Percentiles rank a stretch among this genome's conserved stretches.
phyloP scores from a whole-genome alignment of 306 rosid genomes.

The Dryas drummondii region DNA sequence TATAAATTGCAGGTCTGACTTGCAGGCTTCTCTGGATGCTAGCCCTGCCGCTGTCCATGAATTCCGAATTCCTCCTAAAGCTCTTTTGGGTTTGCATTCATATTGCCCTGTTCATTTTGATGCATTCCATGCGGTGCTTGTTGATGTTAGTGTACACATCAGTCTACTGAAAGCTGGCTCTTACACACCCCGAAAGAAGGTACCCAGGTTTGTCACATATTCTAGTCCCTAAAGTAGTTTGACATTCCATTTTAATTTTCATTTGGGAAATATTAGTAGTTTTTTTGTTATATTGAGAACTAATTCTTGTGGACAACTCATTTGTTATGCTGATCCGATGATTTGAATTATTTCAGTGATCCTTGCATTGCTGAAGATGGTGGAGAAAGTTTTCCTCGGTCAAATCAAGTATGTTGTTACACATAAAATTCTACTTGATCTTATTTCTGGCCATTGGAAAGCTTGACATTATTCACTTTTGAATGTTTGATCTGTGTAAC shows the following conservation, averaged over 20 bases:
- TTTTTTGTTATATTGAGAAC: not conserved
- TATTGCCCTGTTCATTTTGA: slow-evolving; percentile 88
- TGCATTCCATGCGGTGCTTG: slow-evolving; percentile 71
- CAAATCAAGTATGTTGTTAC: slow-evolving; percentile 51
- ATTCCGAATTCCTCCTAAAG: slow-evolving; percentile 81
- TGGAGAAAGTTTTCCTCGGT: slow-evolving; percentile 32
- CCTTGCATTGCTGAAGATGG: slow-evolving; percentile 32
- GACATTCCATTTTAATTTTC: slow-evolving; percentile 1
- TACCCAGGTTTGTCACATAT: slow-evolving; percentile 62
- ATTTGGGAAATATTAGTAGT: slow-evolving; percentile 1
- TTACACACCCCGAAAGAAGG: slow-evolving; percentile 42
- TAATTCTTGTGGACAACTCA: not conserved
- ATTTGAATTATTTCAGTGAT: slow-evolving; percentile 45
- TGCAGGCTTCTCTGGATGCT: slow-evolving; percentile 50
- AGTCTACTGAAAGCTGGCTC: slow-evolving; percentile 59
- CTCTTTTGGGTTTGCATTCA: slow-evolving; percentile 81
- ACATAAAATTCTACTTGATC: slow-evolving; percentile 9
- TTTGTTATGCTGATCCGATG: slow-evolving; percentile 20
- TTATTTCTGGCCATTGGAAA: slow-evolving; percentile 13
- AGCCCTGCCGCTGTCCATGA: slow-evolving; percentile 76
- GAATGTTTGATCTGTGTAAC: not conserved
- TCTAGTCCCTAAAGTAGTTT: slow-evolving; percentile 28
- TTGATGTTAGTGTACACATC: slow-evolving; percentile 76
- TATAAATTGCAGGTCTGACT: slow-evolving; percentile 51
- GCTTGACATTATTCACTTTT: slow-evolving; percentile 3